Conservation (phyloP, 83 land plant species). For the Larix sibirica region DNA sequence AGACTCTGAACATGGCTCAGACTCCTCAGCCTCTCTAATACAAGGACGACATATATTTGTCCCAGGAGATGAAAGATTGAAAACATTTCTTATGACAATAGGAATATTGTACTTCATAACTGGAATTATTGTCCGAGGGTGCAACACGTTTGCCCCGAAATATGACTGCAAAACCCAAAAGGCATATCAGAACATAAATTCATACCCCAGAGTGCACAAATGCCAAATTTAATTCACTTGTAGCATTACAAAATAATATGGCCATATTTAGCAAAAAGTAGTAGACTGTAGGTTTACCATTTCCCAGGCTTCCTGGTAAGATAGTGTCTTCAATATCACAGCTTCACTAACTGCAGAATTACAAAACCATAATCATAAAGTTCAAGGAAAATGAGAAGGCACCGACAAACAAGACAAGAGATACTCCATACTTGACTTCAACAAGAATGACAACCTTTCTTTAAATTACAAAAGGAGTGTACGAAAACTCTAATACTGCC, state of each 20-base stretch:
- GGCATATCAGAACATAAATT: conserved; percentile 7
- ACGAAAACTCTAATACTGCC: not conserved
- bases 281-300: conserved; percentile 53
- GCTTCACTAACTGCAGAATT: conserved; percentile 82
- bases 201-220: not conserved
- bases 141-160: conserved; percentile 97
- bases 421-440: too few species aligned
- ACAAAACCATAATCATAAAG: conserved; percentile 10
- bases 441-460: not conserved
- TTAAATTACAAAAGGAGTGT: not conserved
- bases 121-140: conserved; percentile 96
- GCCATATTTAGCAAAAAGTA: not conserved
- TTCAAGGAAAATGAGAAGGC: not conserved
- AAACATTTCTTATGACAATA: conserved; percentile 83
- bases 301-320: conserved; percentile 99
- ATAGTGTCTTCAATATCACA: conserved; percentile 71
- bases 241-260: not conserved
- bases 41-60: conserved; percentile 69
- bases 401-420: not conserved
- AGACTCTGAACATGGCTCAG: conserved; percentile 2
- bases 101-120: conserved; percentile 93
- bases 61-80: conserved; percentile 86
- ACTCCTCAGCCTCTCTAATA: conserved; percentile 28
- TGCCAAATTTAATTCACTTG: not conserved
- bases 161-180: conserved; percentile 68